Percentiles rank a stretch among this genome's conserved stretches.
Conservation (phyloP, 495 filamentous ascomycete genomes). For the Hypoxylon crocopeplum region DNA sequence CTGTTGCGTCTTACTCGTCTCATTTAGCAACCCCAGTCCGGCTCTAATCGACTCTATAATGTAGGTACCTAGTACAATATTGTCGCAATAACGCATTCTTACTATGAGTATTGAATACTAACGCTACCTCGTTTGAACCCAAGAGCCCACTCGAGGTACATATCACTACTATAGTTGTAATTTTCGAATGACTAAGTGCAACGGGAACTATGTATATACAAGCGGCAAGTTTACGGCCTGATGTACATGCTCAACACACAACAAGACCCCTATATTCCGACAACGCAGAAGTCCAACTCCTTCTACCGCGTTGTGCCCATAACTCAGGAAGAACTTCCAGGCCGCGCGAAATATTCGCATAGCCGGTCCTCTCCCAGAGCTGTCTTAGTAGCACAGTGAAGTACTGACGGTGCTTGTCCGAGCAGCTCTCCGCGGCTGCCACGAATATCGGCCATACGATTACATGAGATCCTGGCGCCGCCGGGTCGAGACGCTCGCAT, state of each 20-base stretch:
- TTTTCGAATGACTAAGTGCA: too few relatives aligned
- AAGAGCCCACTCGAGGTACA: too few relatives aligned
- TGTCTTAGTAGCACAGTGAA: too few relatives aligned
- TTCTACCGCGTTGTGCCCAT: conserved; percentile 5
- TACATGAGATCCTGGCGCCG: neutral
- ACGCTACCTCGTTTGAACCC: too few relatives aligned
- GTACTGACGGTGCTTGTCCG: neutral
- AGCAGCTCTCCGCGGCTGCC: neutral
- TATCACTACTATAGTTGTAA: too few relatives aligned
- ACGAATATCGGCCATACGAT: conserved; percentile 10
- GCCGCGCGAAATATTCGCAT: conserved; percentile 3
- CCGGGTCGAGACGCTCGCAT: neutral
- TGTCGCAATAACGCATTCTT: too few relatives aligned
- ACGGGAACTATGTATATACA: too few relatives aligned
- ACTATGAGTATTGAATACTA: too few relatives aligned
- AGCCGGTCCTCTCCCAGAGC: conserved; percentile 1
- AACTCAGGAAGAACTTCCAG: conserved; percentile 7
- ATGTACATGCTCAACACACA: neutral
- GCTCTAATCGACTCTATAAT: too few relatives aligned
- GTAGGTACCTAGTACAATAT: too few relatives aligned
- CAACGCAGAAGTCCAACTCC: conserved; percentile 7
- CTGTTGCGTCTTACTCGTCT: too few relatives aligned
- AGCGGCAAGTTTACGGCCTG: neutral
- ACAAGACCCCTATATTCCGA: conserved; percentile 15
- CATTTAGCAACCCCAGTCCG: too few relatives aligned